Base-by-base conservation (phyloP, 2,329 filamentous ascomycete genomes). In the Penicillium sp. region DNA sequence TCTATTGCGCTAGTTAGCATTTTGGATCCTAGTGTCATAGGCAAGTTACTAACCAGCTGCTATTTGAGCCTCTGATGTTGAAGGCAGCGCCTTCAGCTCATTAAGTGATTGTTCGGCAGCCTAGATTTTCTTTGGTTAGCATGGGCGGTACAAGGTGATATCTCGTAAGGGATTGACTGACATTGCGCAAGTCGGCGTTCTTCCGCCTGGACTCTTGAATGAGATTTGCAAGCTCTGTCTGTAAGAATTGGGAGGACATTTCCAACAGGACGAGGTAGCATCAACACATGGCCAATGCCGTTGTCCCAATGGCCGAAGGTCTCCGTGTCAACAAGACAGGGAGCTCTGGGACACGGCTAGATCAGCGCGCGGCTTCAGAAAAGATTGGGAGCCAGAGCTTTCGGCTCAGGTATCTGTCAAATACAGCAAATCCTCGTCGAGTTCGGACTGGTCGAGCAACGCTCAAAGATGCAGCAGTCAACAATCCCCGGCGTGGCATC, bases 121-220 rank as follows among this genome's bases (percentile, higher is more conserved):
- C 88, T 92, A 59, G 60, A 42, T 9, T 13, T 52, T 46, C 49
- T 57, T 56, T 46, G 48, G 55, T 68, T 51, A 65, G 61, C 33
- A 20, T 53, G 46, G 15, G 31, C 48, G 15, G 27, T 38, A 46
- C 47, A 44, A 38, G 38, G 49, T 44, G 59, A 55, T 56, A 32
- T 31, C 18, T 54, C 29, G 39, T 8, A 48, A 45, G 25, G 46
- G 41, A 37, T 53, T 37, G 57, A 61, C 59, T 18, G 49, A 70
- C 79, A 79, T 87, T 88, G 75, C 88, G 84, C 46, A 98, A 78
- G 64, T 97, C 93, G 60, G 87, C 83, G 71, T 96, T 87, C 73
- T 95, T 97, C 64, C 92, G 83, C 74, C 95, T 97, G 68, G 91
- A 93, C 76, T 98, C 93, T 72, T 95, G 89, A 63, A 95, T 86